Base-by-base conservation (phyloP, 1,139 yeast genomes). In the Yamadazyma songkhlaensis region DNA sequence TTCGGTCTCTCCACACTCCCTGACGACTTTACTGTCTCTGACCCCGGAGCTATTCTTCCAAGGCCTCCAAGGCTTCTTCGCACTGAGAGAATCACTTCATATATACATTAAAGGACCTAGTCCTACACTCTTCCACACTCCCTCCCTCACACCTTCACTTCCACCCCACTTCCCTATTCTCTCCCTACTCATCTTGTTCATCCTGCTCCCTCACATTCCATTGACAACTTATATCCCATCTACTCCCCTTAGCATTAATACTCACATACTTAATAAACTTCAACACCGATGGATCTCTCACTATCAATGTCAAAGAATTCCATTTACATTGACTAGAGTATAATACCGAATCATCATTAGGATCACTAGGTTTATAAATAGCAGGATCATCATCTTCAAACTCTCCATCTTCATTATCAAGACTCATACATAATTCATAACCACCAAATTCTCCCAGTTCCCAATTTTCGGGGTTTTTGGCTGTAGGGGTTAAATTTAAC, bases 191-290 rank as follows among this genome's bases (percentile, higher is more conserved):
- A 21, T 33, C 38, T 4, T 31, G 44, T 3, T 24, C 42, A 10
- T 45, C 44, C 1, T 20, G 36, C 25, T 51, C 52, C 42, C 71
- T 74, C 13, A 87, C 83, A 48, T 79, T 81, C 94, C 95, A 90
- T 52, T 84, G 86, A 42, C 85, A 80, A 28, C 75, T 70, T 29
- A 92, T 66, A 54, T 94, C 98, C 97, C 97, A 94, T 54, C 98
- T 72, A 26, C 95, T 82, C 1, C 97, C 96, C 45, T 80, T 81
- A 6, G 97, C 97, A 48, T 79, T 79, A 57, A 79, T 79, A 56
- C 96, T 86, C 7, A 92, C 94, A 53, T 92, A 94, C 58, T 94
- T 94, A 46, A 92, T 81, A 59, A 94, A 94, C 57, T 92, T 85
- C 58, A 94, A 67, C 21, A 92, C 90, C 34, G 82, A 77, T 5